These are phyloP conservation scores for Graphilbum fragrans DNA, from an alignment of 2,329 filamentous ascomycete species.

Conservation along the genomic window DNA sequence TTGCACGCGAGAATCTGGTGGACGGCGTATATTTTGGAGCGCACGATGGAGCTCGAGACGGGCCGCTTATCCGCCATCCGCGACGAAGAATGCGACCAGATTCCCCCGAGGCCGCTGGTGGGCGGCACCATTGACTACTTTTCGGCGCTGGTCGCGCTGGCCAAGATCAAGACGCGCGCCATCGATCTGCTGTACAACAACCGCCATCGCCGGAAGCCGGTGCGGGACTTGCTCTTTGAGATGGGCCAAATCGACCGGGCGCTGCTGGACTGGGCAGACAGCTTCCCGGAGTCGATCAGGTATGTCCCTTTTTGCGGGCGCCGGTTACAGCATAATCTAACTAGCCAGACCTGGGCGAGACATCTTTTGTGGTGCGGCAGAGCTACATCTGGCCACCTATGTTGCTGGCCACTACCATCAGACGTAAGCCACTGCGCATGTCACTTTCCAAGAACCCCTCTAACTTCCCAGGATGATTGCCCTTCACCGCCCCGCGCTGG, in stretches of 20 bases:
- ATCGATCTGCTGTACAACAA: conserved; percentile 2
- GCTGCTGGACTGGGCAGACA: conserved; percentile 6
- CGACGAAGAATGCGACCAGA: conserved; percentile 4
- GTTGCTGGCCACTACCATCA: conserved; percentile 4
- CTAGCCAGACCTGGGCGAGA: conserved; percentile 5
- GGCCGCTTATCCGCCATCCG: conserved; percentile 4
- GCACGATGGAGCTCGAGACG: conserved; percentile 6
- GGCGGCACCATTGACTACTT: conserved; percentile 3
- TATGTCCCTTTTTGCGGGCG: too few species aligned
- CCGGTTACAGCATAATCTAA: not conserved
- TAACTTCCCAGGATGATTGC: conserved; percentile 1
- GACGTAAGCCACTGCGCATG: conserved; percentile 2
- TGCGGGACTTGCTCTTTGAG: conserved; percentile 3
- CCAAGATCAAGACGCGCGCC: conserved; percentile 1
- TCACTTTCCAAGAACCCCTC: too few species aligned
- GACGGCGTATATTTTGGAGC: conserved; percentile 5
- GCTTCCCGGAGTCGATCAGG: conserved; percentile 3
- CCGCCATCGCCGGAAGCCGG: not conserved
- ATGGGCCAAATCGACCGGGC: conserved; percentile 5
- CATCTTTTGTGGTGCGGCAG: conserved; percentile 1
- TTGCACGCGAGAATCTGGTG: conserved; percentile 3
- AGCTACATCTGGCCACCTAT: conserved; percentile 5
- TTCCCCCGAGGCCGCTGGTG: not conserved
- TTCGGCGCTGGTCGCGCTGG: not conserved
- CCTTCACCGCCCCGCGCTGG: conserved; percentile 4